Evolutionary conservation across 2,329 filamentous ascomycete genomes (phyloP).

Genomic region (Phaeosphaeria sp.): DNA sequence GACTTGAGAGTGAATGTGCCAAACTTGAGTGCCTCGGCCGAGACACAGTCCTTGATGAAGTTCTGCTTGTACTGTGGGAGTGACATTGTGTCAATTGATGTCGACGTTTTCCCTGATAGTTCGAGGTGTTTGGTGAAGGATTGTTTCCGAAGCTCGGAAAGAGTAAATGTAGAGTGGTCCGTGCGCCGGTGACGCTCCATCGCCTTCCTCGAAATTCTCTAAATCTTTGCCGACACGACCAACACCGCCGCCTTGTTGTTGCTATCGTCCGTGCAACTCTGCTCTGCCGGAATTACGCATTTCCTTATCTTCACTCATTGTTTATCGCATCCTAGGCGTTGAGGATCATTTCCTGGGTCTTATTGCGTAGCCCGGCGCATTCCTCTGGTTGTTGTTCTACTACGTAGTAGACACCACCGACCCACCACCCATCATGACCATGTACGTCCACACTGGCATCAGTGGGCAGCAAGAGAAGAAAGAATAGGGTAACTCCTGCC

Average conservation of each 20-base stretch:
- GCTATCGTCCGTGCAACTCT: constrained; percentile 39
- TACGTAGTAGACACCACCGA: constrained; percentile 11
- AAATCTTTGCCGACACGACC: constrained; percentile 34
- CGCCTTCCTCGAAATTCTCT: constrained; percentile 39
- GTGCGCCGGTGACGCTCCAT: constrained; percentile 37
- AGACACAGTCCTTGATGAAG: constrained; percentile 74
- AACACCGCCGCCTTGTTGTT: constrained; percentile 23
- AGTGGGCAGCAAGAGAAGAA: not conserved
- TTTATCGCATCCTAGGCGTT: constrained; percentile 28
- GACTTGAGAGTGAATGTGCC: constrained; percentile 91
- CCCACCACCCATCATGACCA: constrained; percentile 41
- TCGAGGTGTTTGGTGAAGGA: not conserved
- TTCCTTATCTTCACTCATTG: constrained; percentile 10
- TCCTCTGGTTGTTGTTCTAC: constrained; percentile 16
- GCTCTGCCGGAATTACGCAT: constrained; percentile 14
- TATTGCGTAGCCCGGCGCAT: constrained; percentile 26
- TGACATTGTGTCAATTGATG: constrained; percentile 20
- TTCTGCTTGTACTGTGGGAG: constrained; percentile 64
- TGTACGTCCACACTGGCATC: constrained; percentile 29
- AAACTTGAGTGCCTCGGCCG: constrained; percentile 76
- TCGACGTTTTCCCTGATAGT: constrained; percentile 2
- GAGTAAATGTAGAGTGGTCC: constrained; percentile 9
- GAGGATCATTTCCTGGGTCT: constrained; percentile 19
- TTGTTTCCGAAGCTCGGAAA: constrained; percentile 40
- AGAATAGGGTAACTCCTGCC: not conserved